Base-by-base conservation (phyloP, 768 basidiomycete genomes). In the Trametes coccinea region DNA sequence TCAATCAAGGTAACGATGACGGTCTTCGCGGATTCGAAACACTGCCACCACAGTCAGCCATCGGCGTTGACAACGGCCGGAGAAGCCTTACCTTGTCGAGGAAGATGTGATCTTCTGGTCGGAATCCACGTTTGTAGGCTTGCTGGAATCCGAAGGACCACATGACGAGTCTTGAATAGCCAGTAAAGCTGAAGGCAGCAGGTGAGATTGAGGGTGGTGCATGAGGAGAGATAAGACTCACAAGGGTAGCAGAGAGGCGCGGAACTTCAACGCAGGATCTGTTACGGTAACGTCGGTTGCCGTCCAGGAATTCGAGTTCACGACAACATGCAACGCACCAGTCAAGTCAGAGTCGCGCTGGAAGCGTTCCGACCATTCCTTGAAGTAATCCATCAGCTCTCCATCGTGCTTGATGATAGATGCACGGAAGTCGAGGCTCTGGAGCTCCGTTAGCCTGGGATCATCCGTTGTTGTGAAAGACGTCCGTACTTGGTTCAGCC, bases 111-210 rank as follows among this genome's bases (percentile, higher is more conserved):
- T 91, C 89, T 2, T 80, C 80, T 1, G 78, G 73, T 62, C 84
- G 79, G 31, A 90, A 80, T 0, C 89, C 88, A 7, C 87, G 82
- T 65, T 87, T 83, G 72, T 84, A 91, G 2, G 90, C 90, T 66
- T 92, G 87, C 65, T 93, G 90, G 75, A 92, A 92, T 4, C 89
- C 90, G 67, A 93, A 92, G 0, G 91, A 92, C 69, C 84, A 91
- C 89, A 92, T 90, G 51, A 93, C 91, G 10, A 93, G 83, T 14
- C 91, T 80, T 39, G 89, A 89, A 67, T 92, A 93, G 31, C 78
- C 83, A 59, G 88, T 86, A 45, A 90, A 79, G 80, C 90, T 92
- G 56, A 16, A 5, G 10, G 27, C 9, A 53, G 14, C 2, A 6
- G 17, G 34, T 34, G 1, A 49, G 37, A 43, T 14, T 9, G 8